Evolutionary conservation across 1,284 basidiomycete species (phyloP).

Genomic region (Trametes pubescens): DNA sequence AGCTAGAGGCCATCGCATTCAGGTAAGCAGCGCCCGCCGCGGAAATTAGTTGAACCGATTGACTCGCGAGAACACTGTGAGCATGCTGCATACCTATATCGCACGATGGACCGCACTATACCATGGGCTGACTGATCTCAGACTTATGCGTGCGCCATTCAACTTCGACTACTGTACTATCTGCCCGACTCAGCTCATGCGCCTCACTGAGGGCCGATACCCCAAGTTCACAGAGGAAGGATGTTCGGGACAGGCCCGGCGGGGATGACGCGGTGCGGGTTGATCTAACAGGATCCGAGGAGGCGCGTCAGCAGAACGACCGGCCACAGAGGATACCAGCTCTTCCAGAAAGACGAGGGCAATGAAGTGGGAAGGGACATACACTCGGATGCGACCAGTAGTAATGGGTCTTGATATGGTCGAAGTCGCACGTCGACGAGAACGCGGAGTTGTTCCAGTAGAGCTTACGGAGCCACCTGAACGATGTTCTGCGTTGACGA

Average conservation of each 20-base stretch:
- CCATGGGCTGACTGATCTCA: too few species aligned
- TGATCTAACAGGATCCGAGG: slow-evolving; percentile 47
- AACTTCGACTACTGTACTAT: too few species aligned
- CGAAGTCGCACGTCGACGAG: slow-evolving; percentile 89
- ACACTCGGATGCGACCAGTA: slow-evolving; percentile 76
- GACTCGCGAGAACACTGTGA: too few species aligned
- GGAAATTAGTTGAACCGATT: too few species aligned
- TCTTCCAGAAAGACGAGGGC: background rate
- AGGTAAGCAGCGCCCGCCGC: too few species aligned
- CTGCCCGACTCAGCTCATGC: too few species aligned
- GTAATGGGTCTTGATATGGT: slow-evolving; percentile 89
- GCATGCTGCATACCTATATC: too few species aligned
- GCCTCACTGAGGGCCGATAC: too few species aligned
- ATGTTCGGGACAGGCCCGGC: slow-evolving; percentile 78
- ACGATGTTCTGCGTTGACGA: too few species aligned
- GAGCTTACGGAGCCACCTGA: slow-evolving; percentile 84
- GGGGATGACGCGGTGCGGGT: slow-evolving; percentile 74
- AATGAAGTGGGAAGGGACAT: slow-evolving; percentile 27
- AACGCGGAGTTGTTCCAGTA: slow-evolving; percentile 95
- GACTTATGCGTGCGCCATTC: too few species aligned
- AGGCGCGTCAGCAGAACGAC: background rate
- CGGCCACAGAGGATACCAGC: background rate
- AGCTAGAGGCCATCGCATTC: too few species aligned
- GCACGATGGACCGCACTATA: too few species aligned
- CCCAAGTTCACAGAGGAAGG: slow-evolving; percentile 62